Percentiles rank a stretch among this genome's conserved stretches.
Evolutionary conservation across 1,139 yeast genomes (phyloP).

Genomic region (Yamadazyma dushanensis): DNA sequence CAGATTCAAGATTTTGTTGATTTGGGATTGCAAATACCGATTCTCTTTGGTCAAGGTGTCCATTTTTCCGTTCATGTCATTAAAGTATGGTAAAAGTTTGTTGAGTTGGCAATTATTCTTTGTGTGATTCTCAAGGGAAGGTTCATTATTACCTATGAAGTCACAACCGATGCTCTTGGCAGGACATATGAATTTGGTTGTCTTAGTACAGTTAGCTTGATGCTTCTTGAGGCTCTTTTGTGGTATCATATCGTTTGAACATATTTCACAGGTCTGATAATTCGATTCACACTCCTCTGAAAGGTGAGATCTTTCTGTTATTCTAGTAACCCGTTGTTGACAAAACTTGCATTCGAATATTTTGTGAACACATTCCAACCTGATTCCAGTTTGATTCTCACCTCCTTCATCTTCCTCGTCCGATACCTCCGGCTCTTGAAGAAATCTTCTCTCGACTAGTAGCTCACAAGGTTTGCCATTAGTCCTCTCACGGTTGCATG

Average conservation of each 20-base stretch:
- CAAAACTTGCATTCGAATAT: conserved; percentile 43
- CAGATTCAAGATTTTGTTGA: conserved; percentile 48
- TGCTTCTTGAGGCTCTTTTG: conserved; percentile 33
- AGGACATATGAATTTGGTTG: conserved; percentile 38
- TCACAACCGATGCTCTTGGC: conserved; percentile 43
- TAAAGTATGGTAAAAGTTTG: conserved; percentile 31
- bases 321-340: conserved; percentile 27
- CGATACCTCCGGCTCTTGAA: conserved; percentile 12
- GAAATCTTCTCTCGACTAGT: conserved; percentile 16
- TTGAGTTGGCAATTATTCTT: conserved; percentile 35
- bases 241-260: conserved; percentile 44
- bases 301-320: conserved; percentile 36
- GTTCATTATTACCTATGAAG: conserved; percentile 40
- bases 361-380: conserved; percentile 32
- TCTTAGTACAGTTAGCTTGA: conserved; percentile 33
- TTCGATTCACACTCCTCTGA: conserved; percentile 42
- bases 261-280: conserved; percentile 38
- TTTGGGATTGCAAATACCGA: conserved; percentile 38
- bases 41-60: conserved; percentile 25
- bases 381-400: too few species aligned
- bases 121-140: conserved; percentile 41
- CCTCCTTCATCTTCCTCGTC: conserved; percentile 8
- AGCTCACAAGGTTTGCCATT: conserved; percentile 10
- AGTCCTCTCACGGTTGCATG: conserved; percentile 35
- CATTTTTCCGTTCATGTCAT: conserved; percentile 22